Percentiles rank a stretch among this genome's conserved stretches.
These are phyloP conservation scores for Yamadazyma friedrichii DNA, from an alignment of 1,139 yeast genomes.

Conservation along the genomic window DNA sequence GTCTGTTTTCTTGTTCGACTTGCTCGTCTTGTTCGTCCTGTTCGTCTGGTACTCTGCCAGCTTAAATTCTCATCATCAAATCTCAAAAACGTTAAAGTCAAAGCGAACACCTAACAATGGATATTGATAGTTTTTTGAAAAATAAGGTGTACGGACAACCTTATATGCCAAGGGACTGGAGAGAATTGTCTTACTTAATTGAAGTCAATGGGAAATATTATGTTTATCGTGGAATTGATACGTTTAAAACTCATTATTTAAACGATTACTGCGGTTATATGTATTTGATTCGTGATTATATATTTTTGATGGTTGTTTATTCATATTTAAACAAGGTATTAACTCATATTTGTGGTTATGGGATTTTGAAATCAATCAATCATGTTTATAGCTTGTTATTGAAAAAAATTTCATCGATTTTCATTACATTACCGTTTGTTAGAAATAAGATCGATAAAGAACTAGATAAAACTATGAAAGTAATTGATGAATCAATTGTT, in stretches of 20 bases:
- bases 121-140: background rate
- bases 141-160: conserved; percentile 15
- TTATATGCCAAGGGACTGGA: conserved; percentile 13
- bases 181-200: conserved; percentile 8
- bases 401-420: conserved; percentile 24
- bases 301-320: conserved; percentile 21
- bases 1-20: too few relatives aligned
- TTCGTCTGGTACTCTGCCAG: too few relatives aligned
- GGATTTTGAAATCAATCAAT: conserved; percentile 27
- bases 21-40: too few relatives aligned
- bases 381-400: background rate
- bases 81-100: background rate
- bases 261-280: conserved; percentile 15
- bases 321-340: conserved; percentile 12
- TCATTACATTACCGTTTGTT: conserved; percentile 55
- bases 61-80: too few relatives aligned
- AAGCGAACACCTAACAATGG: background rate
- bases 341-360: conserved; percentile 35
- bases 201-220: conserved; percentile 3
- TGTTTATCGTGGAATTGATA: background rate
- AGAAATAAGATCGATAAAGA: conserved; percentile 60
- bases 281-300: conserved; percentile 24
- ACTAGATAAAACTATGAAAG: conserved; percentile 43
- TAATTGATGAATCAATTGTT: conserved; percentile 56
- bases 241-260: conserved; percentile 11